Percentiles rank a stretch among this genome's conserved stretches.
Evolutionary conservation across 2,329 filamentous ascomycete species (phyloP).

Genomic region (Ilyonectria destructans): DNA sequence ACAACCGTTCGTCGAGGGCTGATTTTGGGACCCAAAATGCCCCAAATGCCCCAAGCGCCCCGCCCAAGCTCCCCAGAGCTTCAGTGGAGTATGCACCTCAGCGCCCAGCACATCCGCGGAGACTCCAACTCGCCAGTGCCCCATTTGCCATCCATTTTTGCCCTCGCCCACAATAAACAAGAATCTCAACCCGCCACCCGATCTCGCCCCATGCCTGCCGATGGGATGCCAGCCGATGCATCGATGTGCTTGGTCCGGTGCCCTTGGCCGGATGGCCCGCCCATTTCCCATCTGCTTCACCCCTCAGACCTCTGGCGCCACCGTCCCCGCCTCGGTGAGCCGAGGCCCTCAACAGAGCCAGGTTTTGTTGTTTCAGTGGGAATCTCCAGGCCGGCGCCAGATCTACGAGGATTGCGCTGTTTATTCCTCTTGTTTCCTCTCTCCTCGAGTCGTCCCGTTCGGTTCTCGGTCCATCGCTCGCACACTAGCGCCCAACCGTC

Average conservation of each 20-base stretch:
- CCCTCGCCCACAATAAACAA: not conserved
- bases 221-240: not conserved
- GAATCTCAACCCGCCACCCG: not conserved
- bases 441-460: not conserved
- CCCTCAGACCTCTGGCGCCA: slow-evolving; percentile 26
- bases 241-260: too few species aligned
- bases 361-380: slow-evolving; percentile 13
- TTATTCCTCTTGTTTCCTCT: slow-evolving; percentile 12
- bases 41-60: slow-evolving; percentile 11
- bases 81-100: slow-evolving; percentile 13
- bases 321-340: slow-evolving; percentile 6
- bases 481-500: not conserved
- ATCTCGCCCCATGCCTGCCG: slow-evolving; percentile 20
- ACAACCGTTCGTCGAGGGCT: slow-evolving; percentile 29
- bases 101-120: not conserved
- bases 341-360: slow-evolving; percentile 11
- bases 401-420: not conserved
- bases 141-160: not conserved
- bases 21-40: not conserved
- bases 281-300: slow-evolving; percentile 14
- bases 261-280: not conserved
- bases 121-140: not conserved
- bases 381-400: slow-evolving; percentile 5
- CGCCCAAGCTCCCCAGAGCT: slow-evolving; percentile 22
- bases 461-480: not conserved